These are phyloP conservation scores for Brassica carinata DNA, from an alignment of 345 rosid species.

Conservation along the genomic window DNA sequence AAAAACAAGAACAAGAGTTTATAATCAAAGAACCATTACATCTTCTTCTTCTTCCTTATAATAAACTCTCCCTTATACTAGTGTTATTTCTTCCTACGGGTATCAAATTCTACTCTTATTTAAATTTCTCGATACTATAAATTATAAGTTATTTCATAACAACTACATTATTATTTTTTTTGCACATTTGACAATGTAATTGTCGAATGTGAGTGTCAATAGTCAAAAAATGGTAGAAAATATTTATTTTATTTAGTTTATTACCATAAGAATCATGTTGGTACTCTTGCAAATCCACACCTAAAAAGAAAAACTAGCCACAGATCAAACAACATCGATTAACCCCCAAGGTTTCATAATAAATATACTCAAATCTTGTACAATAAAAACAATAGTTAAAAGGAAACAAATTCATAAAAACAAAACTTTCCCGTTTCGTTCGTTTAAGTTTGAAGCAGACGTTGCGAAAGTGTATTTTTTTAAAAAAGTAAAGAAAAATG, in stretches of 20 bases:
- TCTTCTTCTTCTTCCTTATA: too few species aligned
- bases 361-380: background rate
- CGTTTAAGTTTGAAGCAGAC: conserved; percentile 7
- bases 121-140: too few species aligned
- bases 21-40: too few species aligned
- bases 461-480: background rate
- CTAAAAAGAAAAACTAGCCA: background rate
- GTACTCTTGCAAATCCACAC: background rate
- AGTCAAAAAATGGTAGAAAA: background rate
- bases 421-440: conserved; percentile 16
- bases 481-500: too few species aligned
- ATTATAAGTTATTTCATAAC: too few species aligned
- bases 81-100: too few species aligned
- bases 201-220: background rate
- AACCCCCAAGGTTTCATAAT: background rate
- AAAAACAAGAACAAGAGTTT: too few species aligned
- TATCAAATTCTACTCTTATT: too few species aligned
- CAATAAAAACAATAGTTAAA: background rate
- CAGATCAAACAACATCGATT: too few species aligned
- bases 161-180: too few species aligned
- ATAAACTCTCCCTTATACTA: too few species aligned
- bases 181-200: background rate
- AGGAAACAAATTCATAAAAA: background rate
- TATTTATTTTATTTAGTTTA: background rate
- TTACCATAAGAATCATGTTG: background rate